phyloP scores from a whole-genome alignment of 495 filamentous ascomycete genomes.

The Hypoxylon perforatum region DNA sequence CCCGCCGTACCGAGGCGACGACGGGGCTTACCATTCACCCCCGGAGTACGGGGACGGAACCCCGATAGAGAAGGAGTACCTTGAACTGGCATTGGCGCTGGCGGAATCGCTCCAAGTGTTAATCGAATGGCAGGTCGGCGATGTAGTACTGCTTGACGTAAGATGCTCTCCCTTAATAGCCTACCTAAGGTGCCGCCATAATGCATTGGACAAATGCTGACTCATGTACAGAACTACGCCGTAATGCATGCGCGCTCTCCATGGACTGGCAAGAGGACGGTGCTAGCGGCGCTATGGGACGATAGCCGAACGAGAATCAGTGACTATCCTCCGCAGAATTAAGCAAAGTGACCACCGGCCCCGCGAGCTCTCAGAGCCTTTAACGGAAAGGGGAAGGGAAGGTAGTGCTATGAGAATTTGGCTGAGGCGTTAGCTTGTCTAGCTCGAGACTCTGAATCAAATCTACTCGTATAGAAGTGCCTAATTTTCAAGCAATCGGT shows the following conservation, averaged over 20 bases:
- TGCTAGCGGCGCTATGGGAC: slow-evolving; percentile 43
- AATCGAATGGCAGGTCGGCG: slow-evolving; percentile 28
- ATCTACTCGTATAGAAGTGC: too few species aligned
- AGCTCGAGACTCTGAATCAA: too few species aligned
- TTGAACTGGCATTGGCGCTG: slow-evolving; percentile 39
- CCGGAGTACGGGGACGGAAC: slow-evolving; percentile 42
- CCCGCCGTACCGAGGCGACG: slow-evolving; percentile 38
- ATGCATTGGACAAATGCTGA: not conserved
- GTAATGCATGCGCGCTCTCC: slow-evolving; percentile 43
- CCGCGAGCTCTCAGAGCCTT: too few species aligned
- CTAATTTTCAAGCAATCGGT: too few species aligned
- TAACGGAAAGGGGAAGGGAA: too few species aligned
- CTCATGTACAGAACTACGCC: slow-evolving; percentile 36
- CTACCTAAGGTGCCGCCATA: not conserved
- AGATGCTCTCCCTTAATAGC: slow-evolving; percentile 1
- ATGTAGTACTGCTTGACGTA: slow-evolving; percentile 31
- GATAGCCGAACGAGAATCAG: slow-evolving; percentile 23
- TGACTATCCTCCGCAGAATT: slow-evolving; percentile 8
- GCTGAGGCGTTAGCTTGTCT: too few species aligned
- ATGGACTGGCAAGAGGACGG: slow-evolving; percentile 39
- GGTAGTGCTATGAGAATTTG: too few species aligned
- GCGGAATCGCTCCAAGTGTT: slow-evolving; percentile 40
- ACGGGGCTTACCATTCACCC: slow-evolving; percentile 42
- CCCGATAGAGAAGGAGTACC: slow-evolving; percentile 39
- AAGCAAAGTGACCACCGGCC: too few species aligned